Percentiles rank a stretch among this genome's conserved stretches.
These are phyloP conservation scores for Candida boleticola DNA, from an alignment of 805 yeast species.

Conservation along the genomic window DNA sequence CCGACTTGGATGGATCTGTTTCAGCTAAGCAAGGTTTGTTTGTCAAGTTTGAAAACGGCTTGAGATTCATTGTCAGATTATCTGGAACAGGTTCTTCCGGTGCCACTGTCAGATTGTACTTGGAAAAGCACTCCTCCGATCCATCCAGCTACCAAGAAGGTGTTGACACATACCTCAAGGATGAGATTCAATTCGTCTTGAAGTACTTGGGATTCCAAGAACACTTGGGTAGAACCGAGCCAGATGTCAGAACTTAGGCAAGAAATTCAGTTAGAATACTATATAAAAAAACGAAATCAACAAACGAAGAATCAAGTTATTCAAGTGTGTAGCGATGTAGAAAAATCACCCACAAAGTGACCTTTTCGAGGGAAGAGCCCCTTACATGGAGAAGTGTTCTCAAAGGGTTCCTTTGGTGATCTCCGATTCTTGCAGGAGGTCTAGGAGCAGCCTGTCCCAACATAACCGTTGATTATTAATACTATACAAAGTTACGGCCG, in stretches of 20 bases:
- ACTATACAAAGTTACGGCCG: too few species aligned
- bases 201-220: slow-evolving; percentile 69
- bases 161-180: slow-evolving; percentile 67
- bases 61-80: slow-evolving; percentile 82
- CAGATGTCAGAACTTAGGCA: slow-evolving; percentile 78
- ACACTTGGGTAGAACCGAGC: slow-evolving; percentile 75
- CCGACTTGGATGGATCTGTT: slow-evolving; percentile 91
- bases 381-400: too few species aligned
- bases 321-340: too few species aligned
- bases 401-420: too few species aligned
- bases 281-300: too few species aligned
- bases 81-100: slow-evolving; percentile 98
- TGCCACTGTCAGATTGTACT: slow-evolving; percentile 89
- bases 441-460: too few species aligned
- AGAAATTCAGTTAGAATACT: slow-evolving; percentile 7
- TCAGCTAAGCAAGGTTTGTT: slow-evolving; percentile 85
- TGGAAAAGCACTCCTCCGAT: slow-evolving; percentile 79
- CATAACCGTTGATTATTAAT: too few species aligned
- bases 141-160: slow-evolving; percentile 41
- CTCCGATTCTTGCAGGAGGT: too few species aligned
- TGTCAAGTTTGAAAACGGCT: slow-evolving; percentile 76
- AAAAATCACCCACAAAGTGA: too few species aligned
- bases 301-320: too few species aligned
- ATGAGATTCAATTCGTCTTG: slow-evolving; percentile 62
- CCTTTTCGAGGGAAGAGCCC: too few species aligned